Conservation (phyloP, 176 grass and related monocot genomes). For the Urochloa ruziziensis region DNA sequence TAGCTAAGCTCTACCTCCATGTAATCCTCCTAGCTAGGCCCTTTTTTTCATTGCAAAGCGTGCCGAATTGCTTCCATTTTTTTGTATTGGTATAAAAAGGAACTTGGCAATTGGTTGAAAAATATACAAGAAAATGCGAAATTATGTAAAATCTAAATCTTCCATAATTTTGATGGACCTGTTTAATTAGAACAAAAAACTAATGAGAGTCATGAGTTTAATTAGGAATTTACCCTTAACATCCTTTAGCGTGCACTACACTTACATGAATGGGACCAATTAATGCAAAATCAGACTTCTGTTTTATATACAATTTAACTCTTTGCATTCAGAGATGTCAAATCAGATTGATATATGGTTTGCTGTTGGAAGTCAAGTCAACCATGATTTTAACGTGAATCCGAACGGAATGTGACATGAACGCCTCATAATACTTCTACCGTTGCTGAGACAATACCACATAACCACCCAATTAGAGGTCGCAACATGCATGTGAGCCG, state of each 20-base stretch:
- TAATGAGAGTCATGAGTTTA: neutral
- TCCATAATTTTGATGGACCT: neutral
- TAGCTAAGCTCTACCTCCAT: constrained; percentile 6
- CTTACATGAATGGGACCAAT: neutral
- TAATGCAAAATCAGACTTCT: neutral
- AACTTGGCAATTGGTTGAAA: neutral
- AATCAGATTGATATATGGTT: constrained; percentile 4
- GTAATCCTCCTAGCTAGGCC: neutral
- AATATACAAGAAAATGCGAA: neutral
- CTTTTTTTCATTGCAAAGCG: constrained; percentile 30
- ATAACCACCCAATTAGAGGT: constrained; percentile 35
- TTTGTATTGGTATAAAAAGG: neutral
- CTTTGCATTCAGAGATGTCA: neutral
- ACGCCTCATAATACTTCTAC: constrained; percentile 11
- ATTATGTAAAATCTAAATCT: neutral
- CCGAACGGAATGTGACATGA: constrained; percentile 35
- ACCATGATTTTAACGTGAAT: constrained; percentile 35
- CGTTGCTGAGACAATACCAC: constrained; percentile 28
- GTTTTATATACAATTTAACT: neutral
- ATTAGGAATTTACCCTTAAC: neutral
- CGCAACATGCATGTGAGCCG: constrained; percentile 38
- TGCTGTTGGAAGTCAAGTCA: neutral
- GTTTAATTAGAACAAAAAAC: neutral
- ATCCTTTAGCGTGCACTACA: no score
- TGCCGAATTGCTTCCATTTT: constrained; percentile 26